A percentile compares a stretch with the other conserved stretches of the same genome.
These are phyloP conservation scores for Arabidopsis suecica DNA, from an alignment of 345 rosid species.

Conservation along the genomic window DNA sequence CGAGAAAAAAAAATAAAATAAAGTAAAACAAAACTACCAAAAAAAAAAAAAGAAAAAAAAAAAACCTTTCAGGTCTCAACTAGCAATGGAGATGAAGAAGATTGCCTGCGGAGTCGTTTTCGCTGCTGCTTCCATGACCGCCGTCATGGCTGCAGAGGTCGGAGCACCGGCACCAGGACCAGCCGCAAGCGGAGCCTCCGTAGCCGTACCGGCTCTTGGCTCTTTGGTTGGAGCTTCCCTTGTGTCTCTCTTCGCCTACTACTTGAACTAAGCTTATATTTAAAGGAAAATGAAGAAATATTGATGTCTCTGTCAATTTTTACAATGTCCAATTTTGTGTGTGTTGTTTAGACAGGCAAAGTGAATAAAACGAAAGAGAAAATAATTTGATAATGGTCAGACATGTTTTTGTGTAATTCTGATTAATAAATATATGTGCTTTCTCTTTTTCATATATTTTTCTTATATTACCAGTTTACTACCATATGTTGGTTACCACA, in stretches of 20 bases:
- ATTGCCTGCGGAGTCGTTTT: slow-evolving; percentile 59
- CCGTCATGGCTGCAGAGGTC: slow-evolving; percentile 55
- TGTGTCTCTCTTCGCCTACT: slow-evolving; percentile 63
- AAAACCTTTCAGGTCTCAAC: slow-evolving; percentile 42
- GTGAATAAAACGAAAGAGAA: slow-evolving; percentile 30
- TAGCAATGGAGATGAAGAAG: slow-evolving; percentile 76
- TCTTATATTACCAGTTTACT: neutral
- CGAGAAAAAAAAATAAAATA: slow-evolving; percentile 14
- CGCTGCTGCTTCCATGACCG: slow-evolving; percentile 62
- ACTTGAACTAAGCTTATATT: slow-evolving; percentile 51
- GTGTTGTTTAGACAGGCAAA: slow-evolving; percentile 35
- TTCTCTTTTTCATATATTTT: neutral
- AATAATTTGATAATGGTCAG: slow-evolving; percentile 30
- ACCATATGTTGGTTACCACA: neutral
- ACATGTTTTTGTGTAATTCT: slow-evolving; percentile 25
- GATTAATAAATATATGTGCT: slow-evolving; percentile 26
- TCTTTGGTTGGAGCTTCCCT: slow-evolving; percentile 69
- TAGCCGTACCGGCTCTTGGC: slow-evolving; percentile 62
- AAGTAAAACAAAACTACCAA: slow-evolving; percentile 4
- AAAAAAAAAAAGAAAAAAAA: neutral
- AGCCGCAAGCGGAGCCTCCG: slow-evolving; percentile 44
- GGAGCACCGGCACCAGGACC: slow-evolving; percentile 54
- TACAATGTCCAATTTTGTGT: slow-evolving; percentile 25
- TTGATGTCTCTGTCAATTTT: slow-evolving; percentile 20
- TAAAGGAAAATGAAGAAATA: neutral